phyloP scores from a whole-genome alignment of 1,139 yeast genomes.

The Geotrichum aggregatum region DNA sequence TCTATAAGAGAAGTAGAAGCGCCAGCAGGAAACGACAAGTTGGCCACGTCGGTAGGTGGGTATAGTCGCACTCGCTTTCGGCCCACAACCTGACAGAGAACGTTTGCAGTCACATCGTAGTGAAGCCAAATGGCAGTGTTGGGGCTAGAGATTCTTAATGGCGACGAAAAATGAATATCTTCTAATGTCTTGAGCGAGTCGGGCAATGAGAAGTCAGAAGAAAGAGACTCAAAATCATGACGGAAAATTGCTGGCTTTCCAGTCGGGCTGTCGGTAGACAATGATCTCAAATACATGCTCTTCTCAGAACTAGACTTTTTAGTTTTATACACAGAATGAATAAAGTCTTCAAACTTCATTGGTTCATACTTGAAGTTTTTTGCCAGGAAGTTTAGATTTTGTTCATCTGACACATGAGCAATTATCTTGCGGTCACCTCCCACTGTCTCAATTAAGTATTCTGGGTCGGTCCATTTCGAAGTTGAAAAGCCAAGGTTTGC shows the following conservation, averaged over 20 bases:
- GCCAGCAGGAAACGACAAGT: conserved; percentile 36
- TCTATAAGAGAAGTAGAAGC: conserved; percentile 37
- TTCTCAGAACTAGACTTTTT: conserved; percentile 1
- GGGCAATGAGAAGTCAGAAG: conserved; percentile 37
- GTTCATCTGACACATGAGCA: conserved; percentile 33
- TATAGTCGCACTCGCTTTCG: conserved; percentile 36
- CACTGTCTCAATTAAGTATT: conserved; percentile 32
- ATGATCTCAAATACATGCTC: conserved; percentile 34
- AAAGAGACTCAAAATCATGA: conserved; percentile 35
- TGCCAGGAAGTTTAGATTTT: conserved; percentile 33
- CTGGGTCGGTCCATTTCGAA: conserved; percentile 33
- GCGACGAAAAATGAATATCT: conserved; percentile 36
- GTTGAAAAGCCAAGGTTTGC: conserved; percentile 33
- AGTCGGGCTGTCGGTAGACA: conserved; percentile 34
- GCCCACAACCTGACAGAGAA: conserved; percentile 40
- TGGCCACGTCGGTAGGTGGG: conserved; percentile 37
- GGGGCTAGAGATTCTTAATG: conserved; percentile 37
- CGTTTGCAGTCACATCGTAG: conserved; percentile 40
- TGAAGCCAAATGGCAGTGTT: conserved; percentile 40
- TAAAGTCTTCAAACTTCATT: conserved; percentile 33
- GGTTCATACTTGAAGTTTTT: conserved; percentile 38
- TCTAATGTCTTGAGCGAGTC: conserved; percentile 23
- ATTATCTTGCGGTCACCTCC: conserved; percentile 32
- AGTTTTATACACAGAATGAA: conserved; percentile 27
- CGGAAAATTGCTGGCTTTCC: conserved; percentile 34